phyloP scores from a whole-genome alignment of 73 alveolate species.

The Paramecium tetraurelia region DNA sequence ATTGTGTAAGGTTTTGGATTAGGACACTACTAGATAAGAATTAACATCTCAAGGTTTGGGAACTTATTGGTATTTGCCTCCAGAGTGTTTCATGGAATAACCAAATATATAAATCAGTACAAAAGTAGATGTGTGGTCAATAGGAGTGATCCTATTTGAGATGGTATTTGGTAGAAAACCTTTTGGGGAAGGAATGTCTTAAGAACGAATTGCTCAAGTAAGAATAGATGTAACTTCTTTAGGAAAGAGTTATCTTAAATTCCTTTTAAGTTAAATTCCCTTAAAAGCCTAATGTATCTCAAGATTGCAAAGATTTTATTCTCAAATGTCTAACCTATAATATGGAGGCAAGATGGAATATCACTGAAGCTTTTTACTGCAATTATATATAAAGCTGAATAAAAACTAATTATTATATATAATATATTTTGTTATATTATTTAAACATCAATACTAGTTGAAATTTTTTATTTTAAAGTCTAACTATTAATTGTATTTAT shows the following conservation, averaged over 20 bases:
- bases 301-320: slow-evolving; percentile 96
- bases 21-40: slow-evolving; percentile 86
- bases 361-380: slow-evolving; percentile 63
- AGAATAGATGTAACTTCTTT: background rate
- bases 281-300: slow-evolving; percentile 83
- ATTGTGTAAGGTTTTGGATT: slow-evolving; percentile 89
- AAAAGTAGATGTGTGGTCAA: slow-evolving; percentile 65
- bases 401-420: background rate
- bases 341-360: slow-evolving; percentile 66
- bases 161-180: slow-evolving; percentile 44
- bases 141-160: slow-evolving; percentile 35
- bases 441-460: background rate
- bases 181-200: slow-evolving; percentile 93
- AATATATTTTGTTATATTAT: background rate
- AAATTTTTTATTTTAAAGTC: background rate
- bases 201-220: slow-evolving; percentile 89
- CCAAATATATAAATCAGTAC: slow-evolving; percentile 84
- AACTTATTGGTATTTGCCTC: slow-evolving; percentile 99
- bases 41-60: slow-evolving; percentile 98
- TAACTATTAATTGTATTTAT: background rate
- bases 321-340: slow-evolving; percentile 87
- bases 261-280: slow-evolving; percentile 93
- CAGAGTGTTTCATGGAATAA: slow-evolving; percentile 93
- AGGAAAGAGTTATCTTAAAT: slow-evolving; percentile 77
- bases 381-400: slow-evolving; percentile 47